Evolutionary conservation across 2,329 filamentous ascomycete genomes (phyloP).

Genomic region (Xenosphaeropsis pyriputrescens): DNA sequence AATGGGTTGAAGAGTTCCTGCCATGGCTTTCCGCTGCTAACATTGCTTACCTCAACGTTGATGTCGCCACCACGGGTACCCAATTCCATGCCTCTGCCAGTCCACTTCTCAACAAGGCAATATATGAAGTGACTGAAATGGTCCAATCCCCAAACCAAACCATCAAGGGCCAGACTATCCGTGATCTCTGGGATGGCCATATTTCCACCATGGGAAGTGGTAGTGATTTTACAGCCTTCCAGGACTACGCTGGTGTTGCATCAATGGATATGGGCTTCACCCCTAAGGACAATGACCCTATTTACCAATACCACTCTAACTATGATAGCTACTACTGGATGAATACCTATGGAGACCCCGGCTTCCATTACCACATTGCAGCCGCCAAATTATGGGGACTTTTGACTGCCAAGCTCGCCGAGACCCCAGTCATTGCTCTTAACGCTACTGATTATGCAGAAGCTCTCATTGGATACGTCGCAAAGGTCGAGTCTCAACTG

Average conservation of each 20-base stretch:
- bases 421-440: slow-evolving; percentile 34
- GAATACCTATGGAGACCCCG: slow-evolving; percentile 58
- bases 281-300: slow-evolving; percentile 16
- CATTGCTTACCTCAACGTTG: slow-evolving; percentile 67
- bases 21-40: slow-evolving; percentile 59
- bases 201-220: slow-evolving; percentile 47
- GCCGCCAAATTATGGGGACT: slow-evolving; percentile 37
- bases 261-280: slow-evolving; percentile 43
- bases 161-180: slow-evolving; percentile 21
- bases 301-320: slow-evolving; percentile 72
- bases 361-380: slow-evolving; percentile 43
- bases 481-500: slow-evolving; percentile 14
- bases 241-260: slow-evolving; percentile 34
- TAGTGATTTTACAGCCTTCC: slow-evolving; percentile 53
- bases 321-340: slow-evolving; percentile 82
- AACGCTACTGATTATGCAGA: slow-evolving; percentile 29
- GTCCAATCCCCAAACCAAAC: slow-evolving; percentile 26
- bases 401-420: slow-evolving; percentile 30
- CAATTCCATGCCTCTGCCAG: slow-evolving; percentile 39
- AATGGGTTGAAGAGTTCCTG: slow-evolving; percentile 76
- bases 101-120: slow-evolving; percentile 46
- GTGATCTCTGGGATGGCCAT: slow-evolving; percentile 33
- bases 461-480: slow-evolving; percentile 16
- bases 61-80: slow-evolving; percentile 50
- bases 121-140: slow-evolving; percentile 37